phyloP scores from a whole-genome alignment of 148 eudicot genomes.

The Silene latifolia region DNA sequence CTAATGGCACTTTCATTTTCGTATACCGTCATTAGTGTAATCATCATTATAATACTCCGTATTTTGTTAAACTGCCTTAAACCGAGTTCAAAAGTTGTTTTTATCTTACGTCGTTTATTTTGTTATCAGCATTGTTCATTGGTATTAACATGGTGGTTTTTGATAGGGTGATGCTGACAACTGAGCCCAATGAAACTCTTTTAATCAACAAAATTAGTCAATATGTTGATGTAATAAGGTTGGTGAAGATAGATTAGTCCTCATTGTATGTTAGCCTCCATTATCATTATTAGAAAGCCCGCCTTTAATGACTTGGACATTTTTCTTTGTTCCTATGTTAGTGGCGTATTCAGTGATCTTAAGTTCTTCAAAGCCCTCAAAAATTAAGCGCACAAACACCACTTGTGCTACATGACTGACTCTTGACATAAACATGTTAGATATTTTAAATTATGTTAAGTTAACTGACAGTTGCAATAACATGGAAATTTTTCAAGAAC shows the following conservation, averaged over 20 bases:
- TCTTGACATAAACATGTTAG: no score
- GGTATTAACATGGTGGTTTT: neutral
- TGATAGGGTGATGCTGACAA: neutral
- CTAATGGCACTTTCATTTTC: no score
- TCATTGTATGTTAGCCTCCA: neutral
- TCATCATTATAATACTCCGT: no score
- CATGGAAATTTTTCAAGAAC: no score
- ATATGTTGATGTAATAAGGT: neutral
- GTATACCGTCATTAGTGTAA: no score
- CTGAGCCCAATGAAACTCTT: neutral
- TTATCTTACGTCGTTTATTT: neutral
- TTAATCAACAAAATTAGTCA: neutral
- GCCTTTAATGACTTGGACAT: conserved; percentile 5
- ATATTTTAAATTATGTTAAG: no score
- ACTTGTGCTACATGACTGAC: no score
- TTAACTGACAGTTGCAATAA: no score
- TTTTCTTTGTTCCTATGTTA: neutral
- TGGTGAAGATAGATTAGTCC: neutral
- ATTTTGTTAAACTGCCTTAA: no score
- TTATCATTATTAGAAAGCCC: neutral
- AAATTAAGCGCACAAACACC: conserved; percentile 15
- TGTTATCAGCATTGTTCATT: neutral
- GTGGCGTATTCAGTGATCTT: conserved; percentile 10
- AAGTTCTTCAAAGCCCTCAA: neutral
- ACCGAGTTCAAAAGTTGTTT: no score